Evolutionary conservation across 805 yeast species (phyloP), one percentile per base, ranked within the genome.

Genomic region (Suhomyces vadensis): DNA sequence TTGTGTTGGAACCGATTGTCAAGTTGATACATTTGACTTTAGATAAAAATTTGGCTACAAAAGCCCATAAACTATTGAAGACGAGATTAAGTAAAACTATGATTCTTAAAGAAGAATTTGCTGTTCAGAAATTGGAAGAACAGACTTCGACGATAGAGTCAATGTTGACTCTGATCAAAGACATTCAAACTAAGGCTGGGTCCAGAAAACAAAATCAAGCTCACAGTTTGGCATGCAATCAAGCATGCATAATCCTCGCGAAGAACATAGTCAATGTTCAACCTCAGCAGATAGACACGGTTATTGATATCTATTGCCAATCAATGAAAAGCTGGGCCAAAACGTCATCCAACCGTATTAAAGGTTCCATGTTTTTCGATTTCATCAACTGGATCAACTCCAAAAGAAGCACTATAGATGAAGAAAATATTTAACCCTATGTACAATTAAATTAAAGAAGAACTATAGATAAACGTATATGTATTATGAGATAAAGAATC

Each of bases 361-460:
- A 75, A 16, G 70, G 84, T 6, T 68, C 77, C 9, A 59, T 87
- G 56, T 89, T 86, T 59, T 75, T 81, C 51, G 97, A 90, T 54
- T 79, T 88, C 49, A 76, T 86, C 57, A 89, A 89, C 65, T 91
- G 94, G 91, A 59, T 85, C 35, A 74, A 73, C 50, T 68, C 85
- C n/a, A 75, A 75, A 55, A 72, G 77, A 60, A 17, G 14, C 24
- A 27, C n/a, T 13, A 21, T n/a, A 4, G 37, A 33, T 23, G 22
- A 33, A 33, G n/a, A 29, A 29, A 29, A 29, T n/a, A n/a, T n/a
- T 13, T 21, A 35, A 35, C 37, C 17, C 19, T 20, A 14, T 29
- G 33, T 29, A 29, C 16, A n/a, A 14, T 14, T 16, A 16, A 29
- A 14, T 11, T 14, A 25, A 25, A 29, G 4, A 3, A 29, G 19